These are phyloP conservation scores for Phaffomyces thermotolerans DNA, from an alignment of 805 yeast genomes.

Conservation along the genomic window DNA sequence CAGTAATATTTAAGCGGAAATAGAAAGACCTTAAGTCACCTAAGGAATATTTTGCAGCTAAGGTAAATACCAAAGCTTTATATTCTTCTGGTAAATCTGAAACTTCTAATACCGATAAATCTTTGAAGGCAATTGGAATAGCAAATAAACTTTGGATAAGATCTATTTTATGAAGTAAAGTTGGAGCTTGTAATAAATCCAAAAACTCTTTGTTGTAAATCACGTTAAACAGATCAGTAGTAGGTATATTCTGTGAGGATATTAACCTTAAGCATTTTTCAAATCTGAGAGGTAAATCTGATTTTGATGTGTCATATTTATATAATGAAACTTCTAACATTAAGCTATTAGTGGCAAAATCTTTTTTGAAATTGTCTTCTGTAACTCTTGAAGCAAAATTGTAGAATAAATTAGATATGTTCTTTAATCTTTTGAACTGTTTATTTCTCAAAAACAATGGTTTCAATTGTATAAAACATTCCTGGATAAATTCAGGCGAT, in stretches of 20 bases:
- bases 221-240: neutral
- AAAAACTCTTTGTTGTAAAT: constrained; percentile 14
- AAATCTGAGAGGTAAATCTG: constrained; percentile 24
- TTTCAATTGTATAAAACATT: constrained; percentile 13
- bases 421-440: constrained; percentile 35
- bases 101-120: constrained; percentile 4
- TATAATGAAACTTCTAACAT: constrained; percentile 24
- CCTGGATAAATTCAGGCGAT: constrained; percentile 8
- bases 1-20: constrained; percentile 6
- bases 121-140: constrained; percentile 2
- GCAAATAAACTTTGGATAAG: constrained; percentile 9
- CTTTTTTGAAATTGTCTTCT: neutral
- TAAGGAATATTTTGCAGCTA: constrained; percentile 11
- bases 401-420: constrained; percentile 39
- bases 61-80: constrained; percentile 13
- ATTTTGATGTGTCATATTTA: constrained; percentile 6
- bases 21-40: constrained; percentile 9
- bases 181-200: constrained; percentile 2
- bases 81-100: constrained; percentile 13
- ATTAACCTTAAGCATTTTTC: constrained; percentile 29
- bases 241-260: constrained; percentile 3
- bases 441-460: constrained; percentile 16
- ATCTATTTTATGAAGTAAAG: constrained; percentile 15
- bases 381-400: constrained; percentile 26
- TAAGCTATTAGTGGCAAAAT: constrained; percentile 5